Base-by-base conservation (phyloP, 495 filamentous ascomycete species). In the Astrocystis sublimbata region DNA sequence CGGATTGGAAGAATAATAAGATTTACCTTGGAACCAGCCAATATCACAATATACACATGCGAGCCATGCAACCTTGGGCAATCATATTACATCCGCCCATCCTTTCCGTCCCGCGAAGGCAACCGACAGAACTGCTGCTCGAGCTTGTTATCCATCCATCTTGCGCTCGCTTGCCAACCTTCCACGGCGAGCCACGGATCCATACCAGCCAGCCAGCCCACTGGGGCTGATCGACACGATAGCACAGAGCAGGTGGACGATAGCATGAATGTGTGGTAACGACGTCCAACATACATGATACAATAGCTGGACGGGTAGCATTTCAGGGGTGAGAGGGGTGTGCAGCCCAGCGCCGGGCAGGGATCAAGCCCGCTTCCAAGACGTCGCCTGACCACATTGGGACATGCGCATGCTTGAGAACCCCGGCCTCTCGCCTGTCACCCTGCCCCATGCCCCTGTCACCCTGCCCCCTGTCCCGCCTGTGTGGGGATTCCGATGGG, bases 321-420 rank as follows among this genome's bases (percentile, higher is more conserved):
- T 49, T 49, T 49, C 46, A 49, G 46, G 46, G 46, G 46, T n/a
- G 24, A n/a, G n/a, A n/a, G n/a, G n/a, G n/a, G n/a, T n/a, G n/a
- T n/a, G n/a, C n/a, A n/a, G n/a, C n/a, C n/a, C n/a, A n/a, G n/a
- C n/a, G n/a, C n/a, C n/a, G n/a, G n/a, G n/a, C n/a, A n/a, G n/a
- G n/a, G n/a, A n/a, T 15, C 23, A 12, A 13, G 30, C 24, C 45
- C 45, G 30, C 45, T 30, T 6, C 45, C 45, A 47, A 47, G 45
- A 28, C 45, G 6, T 30, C 46, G 46, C 24, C 46, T 49, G 26
- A 30, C 46, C 17, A 15, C 17, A 28, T 17, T 31, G 6, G 46
- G 46, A 10, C 10, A 24, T 26, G 5, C 9, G 3, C 23, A 46
- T 46, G 43, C 43, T 26, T 10, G 23, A 24, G 26, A 24, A 46